Evolutionary conservation across 805 yeast genomes (phyloP).

Genomic region (Kazachstania psychrophila): DNA sequence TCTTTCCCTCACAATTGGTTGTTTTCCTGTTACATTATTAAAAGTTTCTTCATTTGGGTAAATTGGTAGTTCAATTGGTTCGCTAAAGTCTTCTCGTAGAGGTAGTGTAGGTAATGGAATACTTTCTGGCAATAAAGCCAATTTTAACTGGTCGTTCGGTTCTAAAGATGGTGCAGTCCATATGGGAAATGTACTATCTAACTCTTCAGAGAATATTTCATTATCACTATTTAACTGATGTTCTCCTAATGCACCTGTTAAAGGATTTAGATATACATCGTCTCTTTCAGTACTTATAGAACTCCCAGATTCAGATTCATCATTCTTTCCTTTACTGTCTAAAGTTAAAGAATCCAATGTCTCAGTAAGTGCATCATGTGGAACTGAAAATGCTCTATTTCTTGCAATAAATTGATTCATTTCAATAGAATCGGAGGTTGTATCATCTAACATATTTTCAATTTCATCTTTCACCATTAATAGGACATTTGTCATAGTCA

Average conservation of each 20-base stretch:
- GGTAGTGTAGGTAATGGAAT: not conserved
- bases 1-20: not conserved
- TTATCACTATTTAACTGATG: constrained; percentile 5
- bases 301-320: not conserved
- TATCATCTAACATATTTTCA: constrained; percentile 20
- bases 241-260: not conserved
- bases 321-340: not conserved
- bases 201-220: constrained; percentile 13
- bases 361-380: not conserved
- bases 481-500: constrained; percentile 34
- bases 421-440: constrained; percentile 11
- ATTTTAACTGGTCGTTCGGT: constrained; percentile 33
- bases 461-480: constrained; percentile 30
- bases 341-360: not conserved
- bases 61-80: constrained; percentile 2
- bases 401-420: constrained; percentile 13
- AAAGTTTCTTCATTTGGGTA: not conserved
- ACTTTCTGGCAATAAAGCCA: constrained; percentile 16
- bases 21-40: not conserved
- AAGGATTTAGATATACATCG: not conserved
- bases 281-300: not conserved
- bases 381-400: constrained; percentile 28
- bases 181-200: constrained; percentile 20
- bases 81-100: constrained; percentile 1
- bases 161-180: constrained; percentile 35